Evolutionary conservation across 73 alveolate genomes (phyloP).

Genomic region (Stentor roeselii): DNA sequence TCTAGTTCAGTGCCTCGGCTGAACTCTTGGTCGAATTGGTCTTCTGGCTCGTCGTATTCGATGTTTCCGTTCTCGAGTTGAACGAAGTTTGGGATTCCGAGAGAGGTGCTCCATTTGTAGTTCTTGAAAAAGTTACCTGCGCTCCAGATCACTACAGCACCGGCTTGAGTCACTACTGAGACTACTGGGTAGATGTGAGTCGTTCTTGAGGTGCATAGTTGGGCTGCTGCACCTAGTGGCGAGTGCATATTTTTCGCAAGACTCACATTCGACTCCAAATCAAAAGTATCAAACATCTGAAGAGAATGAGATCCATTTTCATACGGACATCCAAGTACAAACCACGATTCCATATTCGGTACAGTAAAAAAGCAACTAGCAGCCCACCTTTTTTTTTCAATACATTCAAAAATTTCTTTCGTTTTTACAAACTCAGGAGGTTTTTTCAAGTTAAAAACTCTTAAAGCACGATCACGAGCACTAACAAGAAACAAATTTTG

Average conservation of each 20-base stretch:
- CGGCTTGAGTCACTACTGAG: slow-evolving; percentile 19
- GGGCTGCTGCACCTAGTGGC: slow-evolving; percentile 19
- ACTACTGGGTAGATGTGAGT: neutral
- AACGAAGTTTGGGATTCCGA: slow-evolving; percentile 23
- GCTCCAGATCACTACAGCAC: slow-evolving; percentile 9
- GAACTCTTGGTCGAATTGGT: slow-evolving; percentile 5
- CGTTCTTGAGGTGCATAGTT: slow-evolving; percentile 5
- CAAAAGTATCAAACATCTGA: slow-evolving; percentile 23
- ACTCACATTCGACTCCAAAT: neutral
- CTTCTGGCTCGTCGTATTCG: slow-evolving; percentile 18
- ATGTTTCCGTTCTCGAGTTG: slow-evolving; percentile 3
- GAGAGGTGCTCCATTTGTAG: slow-evolving; percentile 13
- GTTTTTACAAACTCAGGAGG: neutral
- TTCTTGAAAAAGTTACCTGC: neutral
- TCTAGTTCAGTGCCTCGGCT: neutral
- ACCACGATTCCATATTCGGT: slow-evolving; percentile 7
- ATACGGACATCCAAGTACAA: neutral
- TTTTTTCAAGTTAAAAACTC: slow-evolving; percentile 10
- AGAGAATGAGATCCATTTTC: slow-evolving; percentile 19
- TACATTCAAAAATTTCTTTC: slow-evolving; percentile 12
- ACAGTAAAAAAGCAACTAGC: neutral
- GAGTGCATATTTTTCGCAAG: slow-evolving; percentile 26
- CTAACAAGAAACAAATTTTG: neutral
- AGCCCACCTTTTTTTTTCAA: slow-evolving; percentile 9
- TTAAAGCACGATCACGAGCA: slow-evolving; percentile 1